Evolutionary conservation across 768 basidiomycete species (phyloP).

Genomic region (Dioszegia crocea): DNA sequence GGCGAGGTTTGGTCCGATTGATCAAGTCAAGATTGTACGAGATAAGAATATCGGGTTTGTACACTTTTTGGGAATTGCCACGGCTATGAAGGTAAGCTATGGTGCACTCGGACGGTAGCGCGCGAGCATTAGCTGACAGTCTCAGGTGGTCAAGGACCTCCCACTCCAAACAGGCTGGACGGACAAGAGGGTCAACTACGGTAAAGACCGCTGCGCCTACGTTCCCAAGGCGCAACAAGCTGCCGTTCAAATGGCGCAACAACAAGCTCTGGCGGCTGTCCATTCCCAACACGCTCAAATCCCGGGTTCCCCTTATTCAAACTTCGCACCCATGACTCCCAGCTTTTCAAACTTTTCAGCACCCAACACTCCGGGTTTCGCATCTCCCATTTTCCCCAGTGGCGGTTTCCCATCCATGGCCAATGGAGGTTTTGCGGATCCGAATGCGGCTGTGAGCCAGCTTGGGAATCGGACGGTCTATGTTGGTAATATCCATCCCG

Average conservation of each 20-base stretch:
- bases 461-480: conserved; percentile 89
- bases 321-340: conserved; percentile 41
- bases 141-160: conserved; percentile 83
- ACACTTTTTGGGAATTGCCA: conserved; percentile 90
- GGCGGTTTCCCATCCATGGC: conserved; percentile 38
- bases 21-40: conserved; percentile 98
- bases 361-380: conserved; percentile 14
- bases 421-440: conserved; percentile 30
- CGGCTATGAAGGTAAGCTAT: conserved; percentile 78
- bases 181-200: conserved; percentile 94
- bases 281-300: conserved; percentile 42
- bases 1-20: conserved; percentile 87
- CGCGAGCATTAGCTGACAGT: conserved; percentile 8
- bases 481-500: conserved; percentile 92
- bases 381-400: conserved; percentile 44
- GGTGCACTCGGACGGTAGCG: background rate
- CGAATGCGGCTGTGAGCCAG: conserved; percentile 50
- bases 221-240: conserved; percentile 76
- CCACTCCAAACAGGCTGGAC: conserved; percentile 90
- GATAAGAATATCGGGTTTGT: conserved; percentile 99
- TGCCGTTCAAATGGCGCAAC: conserved; percentile 60
- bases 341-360: conserved; percentile 30
- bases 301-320: conserved; percentile 47
- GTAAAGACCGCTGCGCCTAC: conserved; percentile 97
- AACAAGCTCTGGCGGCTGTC: conserved; percentile 50